These are phyloP conservation scores for Spencermartinsiella ligniputridi DNA, from an alignment of 1,139 yeast species.

Conservation along the genomic window DNA sequence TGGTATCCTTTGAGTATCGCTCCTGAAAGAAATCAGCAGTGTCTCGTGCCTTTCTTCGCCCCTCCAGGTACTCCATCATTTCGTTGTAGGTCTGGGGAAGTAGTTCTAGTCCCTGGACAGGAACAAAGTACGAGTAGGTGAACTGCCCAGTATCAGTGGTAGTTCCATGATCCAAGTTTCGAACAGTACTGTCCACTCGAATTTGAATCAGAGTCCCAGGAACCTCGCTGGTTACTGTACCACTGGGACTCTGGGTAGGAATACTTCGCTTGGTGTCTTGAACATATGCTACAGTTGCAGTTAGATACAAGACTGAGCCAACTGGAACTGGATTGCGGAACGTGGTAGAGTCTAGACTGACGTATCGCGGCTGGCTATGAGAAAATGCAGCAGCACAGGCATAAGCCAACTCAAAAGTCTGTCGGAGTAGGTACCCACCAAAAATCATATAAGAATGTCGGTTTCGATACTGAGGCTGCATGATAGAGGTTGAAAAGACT, in stretches of 20 bases:
- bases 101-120: conserved; percentile 43
- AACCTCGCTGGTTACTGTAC: conserved; percentile 44
- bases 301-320: conserved; percentile 79
- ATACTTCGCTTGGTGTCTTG: conserved; percentile 28
- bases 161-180: conserved; percentile 56
- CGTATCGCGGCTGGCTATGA: conserved; percentile 78
- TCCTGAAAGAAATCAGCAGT: conserved; percentile 54
- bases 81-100: conserved; percentile 85
- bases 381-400: conserved; percentile 88
- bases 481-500: conserved; percentile 70
- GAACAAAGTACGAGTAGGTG: conserved; percentile 83
- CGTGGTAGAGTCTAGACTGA: conserved; percentile 84
- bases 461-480: conserved; percentile 96
- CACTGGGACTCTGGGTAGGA: conserved; percentile 4
- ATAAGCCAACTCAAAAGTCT: conserved; percentile 87
- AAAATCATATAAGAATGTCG: conserved; percentile 91
- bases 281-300: conserved; percentile 79
- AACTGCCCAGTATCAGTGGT: conserved; percentile 78
- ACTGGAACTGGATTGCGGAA: conserved; percentile 94
- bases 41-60: conserved; percentile 81
- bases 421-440: conserved; percentile 89
- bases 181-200: conserved; percentile 76
- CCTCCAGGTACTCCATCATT: conserved; percentile 88
- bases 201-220: conserved; percentile 91
- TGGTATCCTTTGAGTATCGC: conserved; percentile 18